A percentile compares a stretch with the other conserved stretches of the same genome.
phyloP scores from a whole-genome alignment of 805 yeast species.

The Soucietia sequanensis region DNA sequence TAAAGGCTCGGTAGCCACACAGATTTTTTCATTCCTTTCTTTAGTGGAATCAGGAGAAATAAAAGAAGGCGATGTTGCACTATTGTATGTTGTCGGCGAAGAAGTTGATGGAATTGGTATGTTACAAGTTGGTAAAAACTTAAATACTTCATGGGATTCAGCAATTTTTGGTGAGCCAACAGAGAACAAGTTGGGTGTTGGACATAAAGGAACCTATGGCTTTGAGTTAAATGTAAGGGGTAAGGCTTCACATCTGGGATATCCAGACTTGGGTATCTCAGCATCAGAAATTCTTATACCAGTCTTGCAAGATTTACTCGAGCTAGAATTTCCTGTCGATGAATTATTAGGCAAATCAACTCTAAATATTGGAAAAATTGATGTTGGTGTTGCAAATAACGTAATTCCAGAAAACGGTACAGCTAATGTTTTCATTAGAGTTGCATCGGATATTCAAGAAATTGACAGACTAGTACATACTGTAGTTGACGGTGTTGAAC shows the following conservation, averaged over 20 bases:
- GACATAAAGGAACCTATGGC: constrained; percentile 61
- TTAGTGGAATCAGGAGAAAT: constrained; percentile 37
- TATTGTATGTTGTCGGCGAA: constrained; percentile 69
- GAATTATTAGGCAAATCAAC: constrained; percentile 61
- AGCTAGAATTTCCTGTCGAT: constrained; percentile 46
- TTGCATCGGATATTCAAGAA: constrained; percentile 45
- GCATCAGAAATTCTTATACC: constrained; percentile 58
- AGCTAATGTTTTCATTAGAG: constrained; percentile 52
- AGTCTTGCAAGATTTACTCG: constrained; percentile 44
- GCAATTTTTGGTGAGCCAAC: constrained; percentile 79
- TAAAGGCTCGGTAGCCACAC: constrained; percentile 68
- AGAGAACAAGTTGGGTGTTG: constrained; percentile 62
- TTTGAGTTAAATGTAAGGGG: constrained; percentile 50
- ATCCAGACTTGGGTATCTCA: constrained; percentile 65
- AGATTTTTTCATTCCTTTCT: constrained; percentile 53
- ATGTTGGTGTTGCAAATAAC: constrained; percentile 66
- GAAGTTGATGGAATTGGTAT: constrained; percentile 69
- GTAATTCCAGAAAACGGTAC: constrained; percentile 60
- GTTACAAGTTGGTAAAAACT: constrained; percentile 39
- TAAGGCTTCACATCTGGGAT: constrained; percentile 63
- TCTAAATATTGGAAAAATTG: constrained; percentile 55
- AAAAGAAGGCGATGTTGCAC: constrained; percentile 53
- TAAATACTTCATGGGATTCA: constrained; percentile 52
- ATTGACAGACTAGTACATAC: constrained; percentile 36
- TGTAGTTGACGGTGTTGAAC: constrained; percentile 27